Evolutionary conservation across 148 eudicot genomes (phyloP).

Genomic region (Euryodendron excelsum): DNA sequence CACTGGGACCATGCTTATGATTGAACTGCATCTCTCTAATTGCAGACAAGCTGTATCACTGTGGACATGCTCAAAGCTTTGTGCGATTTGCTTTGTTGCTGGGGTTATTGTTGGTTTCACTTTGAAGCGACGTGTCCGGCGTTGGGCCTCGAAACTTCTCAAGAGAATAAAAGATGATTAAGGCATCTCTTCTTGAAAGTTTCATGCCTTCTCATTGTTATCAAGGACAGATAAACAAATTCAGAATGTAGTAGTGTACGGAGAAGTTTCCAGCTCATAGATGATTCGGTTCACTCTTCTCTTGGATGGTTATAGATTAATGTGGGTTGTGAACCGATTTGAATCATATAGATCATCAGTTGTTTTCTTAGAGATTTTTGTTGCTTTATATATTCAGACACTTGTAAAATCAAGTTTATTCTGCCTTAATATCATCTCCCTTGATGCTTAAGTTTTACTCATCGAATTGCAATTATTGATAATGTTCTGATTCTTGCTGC

Average conservation of each 20-base stretch:
- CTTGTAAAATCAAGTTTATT: neutral
- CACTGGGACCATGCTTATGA: neutral
- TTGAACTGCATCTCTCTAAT: slow-evolving; percentile 8
- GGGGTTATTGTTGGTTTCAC: slow-evolving; percentile 82
- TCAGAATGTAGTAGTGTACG: neutral
- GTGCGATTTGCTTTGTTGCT: slow-evolving; percentile 70
- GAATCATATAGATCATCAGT: neutral
- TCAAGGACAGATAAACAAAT: neutral
- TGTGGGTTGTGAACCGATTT: neutral
- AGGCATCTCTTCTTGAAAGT: neutral
- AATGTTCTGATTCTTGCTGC: neutral
- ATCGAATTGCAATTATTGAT: neutral
- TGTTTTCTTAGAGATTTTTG: neutral
- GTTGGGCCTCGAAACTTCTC: slow-evolving; percentile 59
- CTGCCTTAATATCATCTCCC: neutral
- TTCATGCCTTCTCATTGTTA: neutral
- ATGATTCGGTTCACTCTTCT: neutral
- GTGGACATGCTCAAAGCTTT: slow-evolving; percentile 82
- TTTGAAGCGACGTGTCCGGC: slow-evolving; percentile 67
- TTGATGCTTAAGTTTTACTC: neutral
- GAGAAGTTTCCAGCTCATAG: neutral
- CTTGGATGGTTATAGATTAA: neutral
- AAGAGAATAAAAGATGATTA: slow-evolving; percentile 21
- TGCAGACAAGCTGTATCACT: slow-evolving; percentile 63
- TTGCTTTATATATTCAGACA: too few species aligned